phyloP scores from a whole-genome alignment of 73 alveolate genomes.

The Halteria grandinella region DNA sequence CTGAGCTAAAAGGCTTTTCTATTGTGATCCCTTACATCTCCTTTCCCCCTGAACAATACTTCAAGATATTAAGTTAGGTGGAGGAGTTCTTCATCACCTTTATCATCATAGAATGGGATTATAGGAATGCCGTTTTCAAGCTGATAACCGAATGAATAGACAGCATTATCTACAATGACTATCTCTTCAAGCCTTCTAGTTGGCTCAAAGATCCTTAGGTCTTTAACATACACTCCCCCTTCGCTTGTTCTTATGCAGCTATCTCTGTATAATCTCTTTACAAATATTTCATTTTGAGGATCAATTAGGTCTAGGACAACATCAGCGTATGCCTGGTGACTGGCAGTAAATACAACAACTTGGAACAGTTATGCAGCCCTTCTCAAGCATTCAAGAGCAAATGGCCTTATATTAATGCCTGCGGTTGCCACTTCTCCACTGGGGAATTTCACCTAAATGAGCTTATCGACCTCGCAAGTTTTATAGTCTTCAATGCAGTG shows the following conservation, averaged over 20 bases:
- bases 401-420: conserved; percentile 80
- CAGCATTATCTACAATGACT: conserved; percentile 87
- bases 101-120: conserved; percentile 87
- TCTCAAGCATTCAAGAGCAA: conserved; percentile 65
- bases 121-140: conserved; percentile 91
- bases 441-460: conserved; percentile 39
- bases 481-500: conserved; percentile 39
- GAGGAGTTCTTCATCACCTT: conserved; percentile 80
- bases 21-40: conserved; percentile 30
- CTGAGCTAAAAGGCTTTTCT: conserved; percentile 34
- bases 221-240: conserved; percentile 76
- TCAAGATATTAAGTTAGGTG: conserved; percentile 29
- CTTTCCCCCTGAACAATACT: neutral
- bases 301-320: conserved; percentile 85
- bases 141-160: conserved; percentile 81
- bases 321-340: conserved; percentile 86
- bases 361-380: conserved; percentile 63
- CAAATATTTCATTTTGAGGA: conserved; percentile 76
- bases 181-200: conserved; percentile 71
- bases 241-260: conserved; percentile 70
- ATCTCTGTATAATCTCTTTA: conserved; percentile 82
- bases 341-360: conserved; percentile 92
- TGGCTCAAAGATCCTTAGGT: conserved; percentile 57
- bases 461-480: neutral
- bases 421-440: conserved; percentile 53